Evolutionary conservation across 2,329 filamentous ascomycete species (phyloP), one percentile per base, ranked within the genome.

Genomic region (Ilyonectria sp.): DNA sequence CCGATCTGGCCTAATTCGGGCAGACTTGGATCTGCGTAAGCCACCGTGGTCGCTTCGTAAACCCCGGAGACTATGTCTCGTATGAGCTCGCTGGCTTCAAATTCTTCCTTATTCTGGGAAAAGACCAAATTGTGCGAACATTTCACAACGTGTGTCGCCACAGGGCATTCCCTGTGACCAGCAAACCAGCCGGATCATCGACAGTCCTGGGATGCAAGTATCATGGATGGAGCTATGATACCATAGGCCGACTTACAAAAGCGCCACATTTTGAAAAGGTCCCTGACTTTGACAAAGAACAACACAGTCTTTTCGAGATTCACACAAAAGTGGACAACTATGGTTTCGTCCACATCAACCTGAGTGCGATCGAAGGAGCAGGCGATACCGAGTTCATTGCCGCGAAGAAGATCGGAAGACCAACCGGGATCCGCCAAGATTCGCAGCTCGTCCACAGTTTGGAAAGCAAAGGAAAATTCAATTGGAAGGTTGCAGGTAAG

Each of bases 121-220:
- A 79, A 23, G 77, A 81, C 40, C 31, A 43, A 3, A 19, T 63
- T 7, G 59, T 71, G 6, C 66, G 69, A 44, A 79, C 79, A 31
- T 83, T 83, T 63, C 83, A 84, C 71, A 85, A 85, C 55, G 76
- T 84, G 6, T 84, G 82, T 69, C 78, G 82, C 23, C 82, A 85
- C 69, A 80, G 82, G 1, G 83, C 82, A 2, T 84, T 82, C 60
- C 81, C 82, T 1, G 77, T 84, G 1, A 77, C 82, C 0, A 78
- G 78, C 50, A 79, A 80, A 57, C 75, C 77, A 1, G 75, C 75
- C 2, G 81, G 82, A 2, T 81, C 78, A 26, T 77, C 80, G 1
- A 78, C 77, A 31, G 77, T 83, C 6, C 77, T 84, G n/a, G 78
- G 77, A 13, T 85, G 83, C 73, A 80, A 80, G 59, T 85, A 85